A percentile compares a stretch with the other conserved stretches of the same genome.
Evolutionary conservation across 2,329 filamentous ascomycete species (phyloP).

Genomic region (Colletotrichum falcatum): DNA sequence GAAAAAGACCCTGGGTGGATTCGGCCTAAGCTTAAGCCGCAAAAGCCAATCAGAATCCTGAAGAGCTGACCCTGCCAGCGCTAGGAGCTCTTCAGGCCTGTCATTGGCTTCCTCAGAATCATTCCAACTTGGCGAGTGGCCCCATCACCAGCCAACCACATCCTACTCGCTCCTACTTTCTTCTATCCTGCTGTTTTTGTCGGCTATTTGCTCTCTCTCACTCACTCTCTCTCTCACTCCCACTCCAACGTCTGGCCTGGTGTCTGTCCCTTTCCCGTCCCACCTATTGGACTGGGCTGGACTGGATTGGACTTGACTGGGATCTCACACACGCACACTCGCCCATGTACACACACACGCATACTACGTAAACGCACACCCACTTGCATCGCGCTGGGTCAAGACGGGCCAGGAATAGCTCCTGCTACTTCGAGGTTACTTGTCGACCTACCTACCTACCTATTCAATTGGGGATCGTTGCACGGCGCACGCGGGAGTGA

Average conservation of each 20-base stretch:
- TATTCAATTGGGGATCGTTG: slow-evolving; percentile 35
- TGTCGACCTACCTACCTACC: neutral
- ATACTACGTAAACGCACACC: neutral
- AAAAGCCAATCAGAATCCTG: slow-evolving; percentile 50
- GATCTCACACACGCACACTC: slow-evolving; percentile 4
- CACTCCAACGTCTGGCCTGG: slow-evolving; percentile 29
- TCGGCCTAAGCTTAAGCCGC: slow-evolving; percentile 49
- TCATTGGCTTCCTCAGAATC: slow-evolving; percentile 47
- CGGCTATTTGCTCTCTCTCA: slow-evolving; percentile 9
- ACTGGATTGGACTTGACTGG: no score
- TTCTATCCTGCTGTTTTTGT: neutral
- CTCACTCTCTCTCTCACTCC: slow-evolving; percentile 21
- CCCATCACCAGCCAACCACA: slow-evolving; percentile 9
- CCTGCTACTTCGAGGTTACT: slow-evolving; percentile 21
- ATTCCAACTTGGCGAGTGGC: slow-evolving; percentile 23
- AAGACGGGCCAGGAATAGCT: slow-evolving; percentile 39
- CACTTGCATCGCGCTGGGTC: slow-evolving; percentile 11
- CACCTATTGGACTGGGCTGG: slow-evolving; percentile 31
- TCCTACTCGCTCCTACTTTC: slow-evolving; percentile 10
- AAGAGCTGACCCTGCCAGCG: slow-evolving; percentile 47
- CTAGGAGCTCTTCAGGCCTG: slow-evolving; percentile 42
- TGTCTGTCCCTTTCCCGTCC: slow-evolving; percentile 25
- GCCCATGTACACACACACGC: neutral
- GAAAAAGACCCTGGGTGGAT: slow-evolving; percentile 47
- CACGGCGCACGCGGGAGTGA: slow-evolving; percentile 39